phyloP scores from a whole-genome alignment of 2,329 filamentous ascomycete species.

The Xenosphaeropsis pyriputrescens region DNA sequence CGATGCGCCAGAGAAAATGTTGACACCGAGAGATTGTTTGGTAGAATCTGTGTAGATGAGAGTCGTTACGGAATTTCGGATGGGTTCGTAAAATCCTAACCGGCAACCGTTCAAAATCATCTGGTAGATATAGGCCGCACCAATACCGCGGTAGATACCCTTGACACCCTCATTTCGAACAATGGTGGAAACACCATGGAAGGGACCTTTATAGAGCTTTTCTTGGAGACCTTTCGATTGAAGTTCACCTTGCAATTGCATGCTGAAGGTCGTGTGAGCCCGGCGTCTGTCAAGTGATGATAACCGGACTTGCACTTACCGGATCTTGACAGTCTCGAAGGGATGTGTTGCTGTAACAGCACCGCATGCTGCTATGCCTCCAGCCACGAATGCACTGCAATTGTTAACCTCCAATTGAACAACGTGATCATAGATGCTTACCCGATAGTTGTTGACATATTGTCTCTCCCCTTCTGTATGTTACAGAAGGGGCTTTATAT shows the following conservation, averaged over 20 bases:
- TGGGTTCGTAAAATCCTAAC: constrained; percentile 92
- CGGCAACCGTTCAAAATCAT: constrained; percentile 92
- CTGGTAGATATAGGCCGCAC: constrained; percentile 92
- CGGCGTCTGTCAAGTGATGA: background rate
- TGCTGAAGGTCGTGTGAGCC: constrained; percentile 28
- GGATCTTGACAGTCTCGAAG: constrained; percentile 98
- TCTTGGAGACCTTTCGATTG: constrained; percentile 74
- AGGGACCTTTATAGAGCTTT: constrained; percentile 77
- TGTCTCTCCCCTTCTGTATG: constrained; percentile 8
- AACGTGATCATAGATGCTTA: constrained; percentile 12
- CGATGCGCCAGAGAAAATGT: constrained; percentile 81
- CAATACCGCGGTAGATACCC: constrained; percentile 79
- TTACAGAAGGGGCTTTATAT: constrained; percentile 5
- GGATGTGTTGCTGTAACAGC: constrained; percentile 95
- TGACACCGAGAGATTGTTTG: constrained; percentile 77
- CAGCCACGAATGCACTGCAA: constrained; percentile 74
- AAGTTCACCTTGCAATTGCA: constrained; percentile 94
- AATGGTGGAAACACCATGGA: constrained; percentile 86
- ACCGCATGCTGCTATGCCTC: constrained; percentile 91
- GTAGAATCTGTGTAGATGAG: constrained; percentile 56
- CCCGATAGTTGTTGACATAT: constrained; percentile 40
- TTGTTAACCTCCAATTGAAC: constrained; percentile 1
- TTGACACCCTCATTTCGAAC: constrained; percentile 75
- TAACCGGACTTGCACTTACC: constrained; percentile 33
- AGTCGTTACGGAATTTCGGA: constrained; percentile 57